Percentiles rank a stretch among this genome's conserved stretches.
Evolutionary conservation across 2,329 filamentous ascomycete species (phyloP).

Genomic region (Ophiostoma novo-ulmi): DNA sequence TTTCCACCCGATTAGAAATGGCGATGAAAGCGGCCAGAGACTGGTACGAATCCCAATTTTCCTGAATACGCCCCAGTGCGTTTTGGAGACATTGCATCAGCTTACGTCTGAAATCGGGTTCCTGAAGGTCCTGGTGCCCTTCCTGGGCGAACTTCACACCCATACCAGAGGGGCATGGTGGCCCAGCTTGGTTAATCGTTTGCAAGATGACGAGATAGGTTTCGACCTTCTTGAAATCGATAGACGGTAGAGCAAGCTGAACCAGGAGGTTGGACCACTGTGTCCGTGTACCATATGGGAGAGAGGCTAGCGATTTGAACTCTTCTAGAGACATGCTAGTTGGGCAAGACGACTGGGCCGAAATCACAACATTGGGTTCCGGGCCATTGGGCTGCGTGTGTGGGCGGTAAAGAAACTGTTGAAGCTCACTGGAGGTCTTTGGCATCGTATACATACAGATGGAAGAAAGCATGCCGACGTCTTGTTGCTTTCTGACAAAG

Average conservation of each 20-base stretch:
- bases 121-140: constrained; percentile 36
- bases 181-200: constrained; percentile 45
- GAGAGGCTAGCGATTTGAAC: constrained; percentile 46
- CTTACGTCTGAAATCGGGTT: constrained; percentile 33
- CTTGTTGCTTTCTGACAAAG: constrained; percentile 26
- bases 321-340: constrained; percentile 46
- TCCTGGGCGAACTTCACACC: constrained; percentile 30
- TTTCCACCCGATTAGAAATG: constrained; percentile 38
- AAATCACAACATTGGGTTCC: constrained; percentile 48
- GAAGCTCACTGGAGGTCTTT: constrained; percentile 29
- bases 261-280: constrained; percentile 54
- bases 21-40: constrained; percentile 39
- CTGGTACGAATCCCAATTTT: constrained; percentile 49
- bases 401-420: constrained; percentile 39
- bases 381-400: constrained; percentile 30
- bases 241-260: constrained; percentile 43
- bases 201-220: constrained; percentile 47
- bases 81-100: constrained; percentile 32
- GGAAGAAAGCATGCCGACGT: constrained; percentile 29
- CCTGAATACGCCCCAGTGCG: constrained; percentile 37
- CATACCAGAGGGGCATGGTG: constrained; percentile 22
- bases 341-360: constrained; percentile 46
- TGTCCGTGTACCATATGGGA: constrained; percentile 45
- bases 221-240: constrained; percentile 49
- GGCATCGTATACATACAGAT: constrained; percentile 42